Evolutionary conservation across 306 rosid species (phyloP).

Genomic region (Casuarina equisetifolia): DNA sequence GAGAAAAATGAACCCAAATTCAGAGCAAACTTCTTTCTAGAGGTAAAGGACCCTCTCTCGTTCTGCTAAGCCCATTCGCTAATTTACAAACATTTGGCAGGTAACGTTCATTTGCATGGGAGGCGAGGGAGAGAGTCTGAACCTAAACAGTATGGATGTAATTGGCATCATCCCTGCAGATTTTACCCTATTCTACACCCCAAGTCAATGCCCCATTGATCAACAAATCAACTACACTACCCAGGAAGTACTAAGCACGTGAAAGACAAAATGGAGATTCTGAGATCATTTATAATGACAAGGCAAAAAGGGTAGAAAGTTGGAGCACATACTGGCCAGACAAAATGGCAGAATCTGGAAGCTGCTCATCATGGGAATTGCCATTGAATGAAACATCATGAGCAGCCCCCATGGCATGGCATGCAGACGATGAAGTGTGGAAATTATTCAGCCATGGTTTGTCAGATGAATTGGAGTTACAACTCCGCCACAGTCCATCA

Average conservation of each 20-base stretch:
- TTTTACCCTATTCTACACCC: too few relatives aligned
- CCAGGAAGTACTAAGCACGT: neutral
- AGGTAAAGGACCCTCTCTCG: neutral
- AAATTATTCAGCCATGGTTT: conserved; percentile 45
- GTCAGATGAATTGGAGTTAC: conserved; percentile 28
- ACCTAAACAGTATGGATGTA: neutral
- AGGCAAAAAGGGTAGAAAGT: conserved; percentile 1
- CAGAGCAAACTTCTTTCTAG: neutral
- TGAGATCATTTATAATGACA: neutral
- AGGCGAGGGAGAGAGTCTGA: neutral
- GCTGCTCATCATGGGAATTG: conserved; percentile 49
- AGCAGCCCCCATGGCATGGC: conserved; percentile 55
- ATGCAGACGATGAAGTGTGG: conserved; percentile 33
- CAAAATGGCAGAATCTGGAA: conserved; percentile 37
- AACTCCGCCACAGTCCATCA: conserved; percentile 36
- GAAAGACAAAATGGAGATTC: neutral
- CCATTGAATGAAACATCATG: conserved; percentile 61
- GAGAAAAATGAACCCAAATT: conserved; percentile 4
- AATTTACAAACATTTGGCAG: neutral
- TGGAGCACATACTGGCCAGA: conserved; percentile 52
- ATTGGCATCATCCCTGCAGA: too few relatives aligned
- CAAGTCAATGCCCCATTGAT: too few relatives aligned
- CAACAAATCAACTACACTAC: neutral
- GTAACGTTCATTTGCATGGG: neutral
- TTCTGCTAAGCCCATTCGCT: neutral